Conservation (phyloP, 129 eudicot genomes). For the Flaveria ramosissima region DNA sequence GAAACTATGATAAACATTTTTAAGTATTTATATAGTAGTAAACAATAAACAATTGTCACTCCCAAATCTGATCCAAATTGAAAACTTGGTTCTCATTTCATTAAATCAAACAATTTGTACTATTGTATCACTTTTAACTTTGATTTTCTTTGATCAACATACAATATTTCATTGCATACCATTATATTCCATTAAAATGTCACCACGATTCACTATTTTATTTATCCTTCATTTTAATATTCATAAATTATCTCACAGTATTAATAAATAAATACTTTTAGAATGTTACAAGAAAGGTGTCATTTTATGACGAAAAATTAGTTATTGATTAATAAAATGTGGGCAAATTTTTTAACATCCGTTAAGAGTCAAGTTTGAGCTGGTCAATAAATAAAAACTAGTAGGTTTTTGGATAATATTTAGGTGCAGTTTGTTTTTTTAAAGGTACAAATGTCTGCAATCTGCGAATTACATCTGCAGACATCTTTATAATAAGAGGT, state of each 20-base stretch:
- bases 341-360: slow-evolving; percentile 16
- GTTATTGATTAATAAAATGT: slow-evolving; percentile 19
- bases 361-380: neutral
- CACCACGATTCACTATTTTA: slow-evolving; percentile 23
- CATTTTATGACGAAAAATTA: neutral
- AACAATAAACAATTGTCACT: too few relatives aligned
- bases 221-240: slow-evolving; percentile 7
- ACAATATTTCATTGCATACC: slow-evolving; percentile 1
- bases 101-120: neutral
- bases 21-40: too few relatives aligned
- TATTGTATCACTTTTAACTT: neutral
- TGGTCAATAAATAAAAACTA: neutral
- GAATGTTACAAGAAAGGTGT: slow-evolving; percentile 12
- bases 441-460: too few relatives aligned
- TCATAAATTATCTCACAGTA: neutral
- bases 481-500: too few relatives aligned
- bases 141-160: neutral
- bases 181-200: neutral
- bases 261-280: slow-evolving; percentile 5
- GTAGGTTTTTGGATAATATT: neutral
- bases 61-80: neutral
- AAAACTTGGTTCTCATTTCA: neutral
- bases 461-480: too few relatives aligned
- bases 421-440: too few relatives aligned
- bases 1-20: too few relatives aligned